Conservation (phyloP, 805 yeast species). For the Metschnikowia bowlesiae region DNA sequence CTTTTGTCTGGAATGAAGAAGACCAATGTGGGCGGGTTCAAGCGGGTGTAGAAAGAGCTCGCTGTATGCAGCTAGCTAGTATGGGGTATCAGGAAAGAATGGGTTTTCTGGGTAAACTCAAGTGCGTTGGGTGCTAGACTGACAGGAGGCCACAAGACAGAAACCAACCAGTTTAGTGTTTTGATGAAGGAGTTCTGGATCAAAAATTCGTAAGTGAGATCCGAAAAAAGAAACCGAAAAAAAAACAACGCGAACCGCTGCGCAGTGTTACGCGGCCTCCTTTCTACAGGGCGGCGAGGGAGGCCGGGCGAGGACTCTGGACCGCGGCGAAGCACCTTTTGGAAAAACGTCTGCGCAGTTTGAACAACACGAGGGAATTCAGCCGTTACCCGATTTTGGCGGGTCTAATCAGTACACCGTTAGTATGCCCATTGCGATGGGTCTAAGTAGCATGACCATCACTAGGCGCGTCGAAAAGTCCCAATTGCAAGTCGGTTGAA, state of each 20-base stretch:
- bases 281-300: not conserved
- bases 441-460: too few relatives aligned
- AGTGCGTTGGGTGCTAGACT: not conserved
- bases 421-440: too few relatives aligned
- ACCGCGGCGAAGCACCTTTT: too few relatives aligned
- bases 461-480: too few relatives aligned
- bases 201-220: not conserved
- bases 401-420: too few relatives aligned
- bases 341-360: too few relatives aligned
- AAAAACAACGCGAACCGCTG: slow-evolving; percentile 4
- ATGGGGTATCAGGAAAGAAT: not conserved
- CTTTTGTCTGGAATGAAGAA: not conserved
- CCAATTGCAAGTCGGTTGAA: too few relatives aligned
- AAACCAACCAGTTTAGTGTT: not conserved
- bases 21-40: not conserved
- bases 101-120: not conserved
- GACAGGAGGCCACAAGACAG: not conserved
- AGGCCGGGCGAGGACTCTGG: not conserved
- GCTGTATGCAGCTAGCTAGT: not conserved
- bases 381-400: too few relatives aligned
- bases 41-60: not conserved
- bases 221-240: slow-evolving; percentile 4
- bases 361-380: not conserved
- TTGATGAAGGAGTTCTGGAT: not conserved
- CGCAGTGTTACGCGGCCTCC: slow-evolving; percentile 1